Conservation (phyloP, 139 green algal genomes). For the Diplosphaera chodatii region DNA sequence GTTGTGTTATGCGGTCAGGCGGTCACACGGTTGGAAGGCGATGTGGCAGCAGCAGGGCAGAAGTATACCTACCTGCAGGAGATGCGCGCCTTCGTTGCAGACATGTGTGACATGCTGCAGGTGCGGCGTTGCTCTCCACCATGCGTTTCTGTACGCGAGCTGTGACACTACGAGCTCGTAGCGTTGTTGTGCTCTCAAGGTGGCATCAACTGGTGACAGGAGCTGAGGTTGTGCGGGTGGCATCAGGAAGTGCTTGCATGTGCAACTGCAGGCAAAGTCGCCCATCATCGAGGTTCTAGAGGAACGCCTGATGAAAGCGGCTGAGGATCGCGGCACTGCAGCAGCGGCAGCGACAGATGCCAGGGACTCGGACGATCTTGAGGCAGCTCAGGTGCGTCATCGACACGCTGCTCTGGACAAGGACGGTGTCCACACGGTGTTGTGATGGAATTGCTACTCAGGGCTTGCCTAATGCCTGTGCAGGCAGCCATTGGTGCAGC, state of each 20-base stretch:
- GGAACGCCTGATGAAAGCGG: slow-evolving; percentile 48
- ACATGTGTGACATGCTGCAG: slow-evolving; percentile 80
- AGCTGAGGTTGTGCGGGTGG: too few relatives aligned
- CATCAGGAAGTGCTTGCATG: not conserved
- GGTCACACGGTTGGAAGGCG: slow-evolving; percentile 26
- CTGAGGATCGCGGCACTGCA: slow-evolving; percentile 33
- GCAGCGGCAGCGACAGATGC: slow-evolving; percentile 3
- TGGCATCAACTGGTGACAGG: too few relatives aligned
- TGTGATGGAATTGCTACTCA: too few relatives aligned
- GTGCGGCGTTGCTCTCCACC: slow-evolving; percentile 14
- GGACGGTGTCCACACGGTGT: too few relatives aligned
- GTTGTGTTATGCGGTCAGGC: too few relatives aligned
- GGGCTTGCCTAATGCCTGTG: too few relatives aligned
- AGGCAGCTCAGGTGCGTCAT: slow-evolving; percentile 21
- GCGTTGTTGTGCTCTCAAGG: too few relatives aligned
- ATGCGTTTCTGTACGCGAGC: too few relatives aligned
- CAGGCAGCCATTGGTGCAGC: slow-evolving; percentile 60
- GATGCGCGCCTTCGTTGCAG: slow-evolving; percentile 66
- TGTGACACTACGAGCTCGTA: too few relatives aligned
- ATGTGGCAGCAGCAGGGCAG: slow-evolving; percentile 25
- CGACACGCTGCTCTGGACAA: too few relatives aligned
- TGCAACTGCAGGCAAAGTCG: slow-evolving; percentile 61
- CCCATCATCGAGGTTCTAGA: slow-evolving; percentile 82
- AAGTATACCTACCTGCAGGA: slow-evolving; percentile 68
- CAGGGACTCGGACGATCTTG: slow-evolving; percentile 37